Evolutionary conservation across 2,329 filamentous ascomycete genomes (phyloP).

Genomic region (Hypocreales sp.): DNA sequence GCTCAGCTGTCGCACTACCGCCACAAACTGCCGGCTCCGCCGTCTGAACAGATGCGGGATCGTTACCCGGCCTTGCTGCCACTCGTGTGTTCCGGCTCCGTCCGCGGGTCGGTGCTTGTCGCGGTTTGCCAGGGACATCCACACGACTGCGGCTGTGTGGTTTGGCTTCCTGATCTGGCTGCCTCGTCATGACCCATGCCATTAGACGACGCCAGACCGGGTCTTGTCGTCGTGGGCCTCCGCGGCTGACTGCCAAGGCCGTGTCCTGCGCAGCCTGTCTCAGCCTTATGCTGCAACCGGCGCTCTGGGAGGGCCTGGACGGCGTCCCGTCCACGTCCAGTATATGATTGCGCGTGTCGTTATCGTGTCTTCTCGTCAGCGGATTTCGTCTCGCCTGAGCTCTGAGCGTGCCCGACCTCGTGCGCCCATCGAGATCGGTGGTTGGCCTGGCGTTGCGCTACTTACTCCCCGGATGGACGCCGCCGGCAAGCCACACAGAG

Average conservation of each 20-base stretch:
- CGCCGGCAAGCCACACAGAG: no score
- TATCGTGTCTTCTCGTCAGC: background rate
- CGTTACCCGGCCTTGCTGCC: background rate
- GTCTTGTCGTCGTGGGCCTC: no score
- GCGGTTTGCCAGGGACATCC: no score
- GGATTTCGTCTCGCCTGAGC: no score
- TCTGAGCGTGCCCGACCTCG: no score
- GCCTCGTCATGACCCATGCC: background rate
- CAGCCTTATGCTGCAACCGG: background rate
- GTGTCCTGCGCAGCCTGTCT: conserved; percentile 1
- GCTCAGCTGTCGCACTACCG: background rate
- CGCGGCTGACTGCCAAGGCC: background rate
- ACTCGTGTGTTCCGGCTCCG: background rate
- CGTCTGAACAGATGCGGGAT: background rate
- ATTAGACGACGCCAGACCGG: no score
- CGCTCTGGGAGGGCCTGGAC: background rate
- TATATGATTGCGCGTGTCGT: background rate
- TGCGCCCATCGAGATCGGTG: no score
- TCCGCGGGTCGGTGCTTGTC: background rate
- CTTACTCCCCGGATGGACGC: no score
- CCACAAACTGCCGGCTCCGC: background rate
- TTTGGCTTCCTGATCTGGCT: background rate
- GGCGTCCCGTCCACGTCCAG: background rate
- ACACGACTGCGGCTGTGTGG: no score
- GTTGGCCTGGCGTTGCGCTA: no score